Base-by-base conservation (phyloP, 2,329 filamentous ascomycete genomes). In the Epicoccum sorghinum region DNA sequence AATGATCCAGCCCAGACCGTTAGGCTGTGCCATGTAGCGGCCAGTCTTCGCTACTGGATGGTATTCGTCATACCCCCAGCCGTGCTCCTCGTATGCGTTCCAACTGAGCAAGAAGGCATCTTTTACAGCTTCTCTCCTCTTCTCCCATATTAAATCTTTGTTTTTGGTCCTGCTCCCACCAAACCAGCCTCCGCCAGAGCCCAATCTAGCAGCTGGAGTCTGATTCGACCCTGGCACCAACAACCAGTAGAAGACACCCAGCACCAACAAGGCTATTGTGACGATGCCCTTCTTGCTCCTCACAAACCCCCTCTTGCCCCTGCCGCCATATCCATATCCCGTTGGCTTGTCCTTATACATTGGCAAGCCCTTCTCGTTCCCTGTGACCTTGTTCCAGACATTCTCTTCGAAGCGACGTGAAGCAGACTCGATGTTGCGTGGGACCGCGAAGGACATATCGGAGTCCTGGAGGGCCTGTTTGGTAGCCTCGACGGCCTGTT, bases 321-420 rank as follows among this genome's bases (percentile, higher is more conserved):
- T 82, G 30, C 55, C 27, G 9, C 27, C 62, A 78, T 68, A 62
- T 38, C 84, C 81, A 66, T 90, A 88, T 45, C 82, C 83, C 71
- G 90, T 95, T n/a, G 95, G 95, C 75, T 99, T 99, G 78, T 99
- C 95, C 78, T 99, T 99, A 80, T 99, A 99, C 89, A 98, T 93
- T 40, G 95, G 95, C 59, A 99, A 79, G 53, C 86, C 74, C 77
- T 83, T 80, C 42, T 82, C 79, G 44, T 76, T 75, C 33, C 87
- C 84, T 58, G 93, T 87, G 56, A 92, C 69, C 50, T 70, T 75
- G 18, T 62, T 66, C 75, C 75, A 78, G 32, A 75, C 71, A 64
- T 70, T 72, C 58, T 78, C 75, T 49, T 78, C 77, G 54, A 74
- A 69, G 47, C 65, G 61, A 65, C 75, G 66, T 65, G 74, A 73